phyloP scores from a whole-genome alignment of 2,329 filamentous ascomycete species.

The Cordyceps cicadae region DNA sequence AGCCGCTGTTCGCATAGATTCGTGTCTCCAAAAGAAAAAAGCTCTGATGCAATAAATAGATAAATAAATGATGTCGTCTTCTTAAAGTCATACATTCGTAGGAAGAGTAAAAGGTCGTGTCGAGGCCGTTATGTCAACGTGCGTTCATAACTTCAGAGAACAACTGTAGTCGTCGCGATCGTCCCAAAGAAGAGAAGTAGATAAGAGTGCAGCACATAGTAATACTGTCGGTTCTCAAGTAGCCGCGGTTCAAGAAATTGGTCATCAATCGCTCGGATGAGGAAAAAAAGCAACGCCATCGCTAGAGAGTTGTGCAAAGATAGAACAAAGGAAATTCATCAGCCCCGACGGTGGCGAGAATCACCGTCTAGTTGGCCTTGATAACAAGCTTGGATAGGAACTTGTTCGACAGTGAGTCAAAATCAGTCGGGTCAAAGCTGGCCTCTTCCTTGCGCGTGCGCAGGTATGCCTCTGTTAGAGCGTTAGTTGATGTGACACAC shows the following conservation, averaged over 20 bases:
- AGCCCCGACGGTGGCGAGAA: neutral
- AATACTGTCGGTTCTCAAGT: slow-evolving; percentile 12
- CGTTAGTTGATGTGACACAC: neutral
- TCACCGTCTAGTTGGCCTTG: slow-evolving; percentile 65
- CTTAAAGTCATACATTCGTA: slow-evolving; percentile 36
- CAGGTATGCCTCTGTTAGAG: slow-evolving; percentile 67
- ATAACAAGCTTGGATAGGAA: slow-evolving; percentile 95
- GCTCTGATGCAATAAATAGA: slow-evolving; percentile 11
- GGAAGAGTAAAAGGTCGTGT: slow-evolving; percentile 27
- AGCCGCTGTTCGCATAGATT: slow-evolving; percentile 1
- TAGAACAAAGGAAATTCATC: slow-evolving; percentile 16
- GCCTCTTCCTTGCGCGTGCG: slow-evolving; percentile 62
- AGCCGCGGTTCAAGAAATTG: slow-evolving; percentile 8
- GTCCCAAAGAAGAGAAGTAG: slow-evolving; percentile 23
- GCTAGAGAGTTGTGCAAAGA: slow-evolving; percentile 20
- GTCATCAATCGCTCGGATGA: slow-evolving; percentile 8
- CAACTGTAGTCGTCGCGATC: slow-evolving; percentile 23
- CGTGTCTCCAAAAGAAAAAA: slow-evolving; percentile 18
- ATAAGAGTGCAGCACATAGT: slow-evolving; percentile 24
- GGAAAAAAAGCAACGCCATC: slow-evolving; percentile 9
- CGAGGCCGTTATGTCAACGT: slow-evolving; percentile 26
- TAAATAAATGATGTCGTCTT: slow-evolving; percentile 18
- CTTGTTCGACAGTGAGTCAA: slow-evolving; percentile 94
- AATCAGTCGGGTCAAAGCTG: slow-evolving; percentile 85
- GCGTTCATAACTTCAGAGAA: slow-evolving; percentile 21